Conservation (phyloP, 768 basidiomycete species). For the Mycena sanguinolenta region DNA sequence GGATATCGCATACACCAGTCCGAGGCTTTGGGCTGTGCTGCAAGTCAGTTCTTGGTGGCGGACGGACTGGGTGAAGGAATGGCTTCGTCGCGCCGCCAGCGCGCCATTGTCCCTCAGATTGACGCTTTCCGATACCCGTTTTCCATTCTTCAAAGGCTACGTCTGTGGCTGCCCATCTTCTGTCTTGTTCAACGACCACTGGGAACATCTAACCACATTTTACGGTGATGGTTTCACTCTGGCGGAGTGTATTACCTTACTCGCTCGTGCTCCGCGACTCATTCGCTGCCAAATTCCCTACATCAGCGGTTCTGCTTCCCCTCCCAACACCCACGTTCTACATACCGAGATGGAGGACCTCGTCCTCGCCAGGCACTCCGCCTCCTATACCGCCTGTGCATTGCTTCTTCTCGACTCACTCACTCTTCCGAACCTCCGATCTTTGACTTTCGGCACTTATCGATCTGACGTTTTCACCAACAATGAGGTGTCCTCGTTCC, state of each 20-base stretch:
- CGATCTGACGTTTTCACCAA: neutral
- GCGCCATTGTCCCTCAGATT: neutral
- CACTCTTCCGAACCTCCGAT: neutral
- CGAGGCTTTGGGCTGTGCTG: slow-evolving; percentile 5
- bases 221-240: neutral
- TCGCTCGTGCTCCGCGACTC: neutral
- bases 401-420: neutral
- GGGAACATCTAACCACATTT: neutral
- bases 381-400: too few species aligned
- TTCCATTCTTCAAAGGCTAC: neutral
- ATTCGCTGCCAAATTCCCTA: neutral
- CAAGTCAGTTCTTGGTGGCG: slow-evolving; percentile 38
- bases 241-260: neutral
- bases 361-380: neutral
- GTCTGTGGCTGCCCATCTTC: neutral
- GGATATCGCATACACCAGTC: neutral
- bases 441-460: neutral
- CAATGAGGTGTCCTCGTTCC: neutral
- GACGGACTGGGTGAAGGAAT: neutral
- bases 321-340: neutral
- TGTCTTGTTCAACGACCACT: neutral
- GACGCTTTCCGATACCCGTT: neutral
- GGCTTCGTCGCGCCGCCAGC: slow-evolving; percentile 2
- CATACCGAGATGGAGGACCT: neutral
- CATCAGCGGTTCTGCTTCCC: neutral